Conservation (phyloP, 2,329 filamentous ascomycete genomes). For the Fusarium robinianum region DNA sequence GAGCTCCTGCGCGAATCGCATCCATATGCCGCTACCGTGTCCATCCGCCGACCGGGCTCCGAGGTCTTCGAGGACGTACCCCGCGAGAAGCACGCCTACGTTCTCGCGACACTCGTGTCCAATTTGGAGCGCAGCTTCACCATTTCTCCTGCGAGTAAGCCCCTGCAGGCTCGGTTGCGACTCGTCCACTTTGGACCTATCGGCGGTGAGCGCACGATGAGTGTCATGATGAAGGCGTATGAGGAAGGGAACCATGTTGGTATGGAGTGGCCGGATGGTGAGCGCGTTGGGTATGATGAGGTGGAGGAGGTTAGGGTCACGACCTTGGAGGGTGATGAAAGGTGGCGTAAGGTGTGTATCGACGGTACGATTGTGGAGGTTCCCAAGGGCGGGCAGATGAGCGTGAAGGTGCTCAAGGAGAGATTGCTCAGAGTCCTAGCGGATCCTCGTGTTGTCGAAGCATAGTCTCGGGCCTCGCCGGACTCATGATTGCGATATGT, state of each 20-base stretch:
- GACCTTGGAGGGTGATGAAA: conserved; percentile 67
- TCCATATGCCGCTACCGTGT: conserved; percentile 52
- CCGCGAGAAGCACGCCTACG: conserved; percentile 68
- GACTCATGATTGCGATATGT: no score
- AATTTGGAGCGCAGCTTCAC: conserved; percentile 81
- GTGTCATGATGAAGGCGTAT: conserved; percentile 72
- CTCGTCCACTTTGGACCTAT: conserved; percentile 77
- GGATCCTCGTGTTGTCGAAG: conserved; percentile 34
- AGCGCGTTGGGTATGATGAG: conserved; percentile 72
- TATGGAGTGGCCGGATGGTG: conserved; percentile 56
- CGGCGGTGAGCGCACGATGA: conserved; percentile 69
- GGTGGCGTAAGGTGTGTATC: conserved; percentile 87
- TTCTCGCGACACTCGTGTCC: conserved; percentile 76
- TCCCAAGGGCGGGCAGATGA: conserved; percentile 71
- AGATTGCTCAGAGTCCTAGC: conserved; percentile 53
- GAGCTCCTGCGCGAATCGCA: conserved; percentile 67
- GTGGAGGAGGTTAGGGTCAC: conserved; percentile 70
- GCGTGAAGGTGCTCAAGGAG: conserved; percentile 57
- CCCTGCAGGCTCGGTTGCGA: conserved; percentile 71
- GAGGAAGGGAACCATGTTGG: conserved; percentile 59
- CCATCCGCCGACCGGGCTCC: conserved; percentile 34
- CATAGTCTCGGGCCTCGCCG: no score
- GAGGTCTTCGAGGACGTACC: conserved; percentile 36
- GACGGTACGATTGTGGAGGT: conserved; percentile 86
- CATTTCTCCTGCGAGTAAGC: conserved; percentile 74